Conservation (phyloP, 1,284 basidiomycete genomes). For the Xerocomus nothofagi region DNA sequence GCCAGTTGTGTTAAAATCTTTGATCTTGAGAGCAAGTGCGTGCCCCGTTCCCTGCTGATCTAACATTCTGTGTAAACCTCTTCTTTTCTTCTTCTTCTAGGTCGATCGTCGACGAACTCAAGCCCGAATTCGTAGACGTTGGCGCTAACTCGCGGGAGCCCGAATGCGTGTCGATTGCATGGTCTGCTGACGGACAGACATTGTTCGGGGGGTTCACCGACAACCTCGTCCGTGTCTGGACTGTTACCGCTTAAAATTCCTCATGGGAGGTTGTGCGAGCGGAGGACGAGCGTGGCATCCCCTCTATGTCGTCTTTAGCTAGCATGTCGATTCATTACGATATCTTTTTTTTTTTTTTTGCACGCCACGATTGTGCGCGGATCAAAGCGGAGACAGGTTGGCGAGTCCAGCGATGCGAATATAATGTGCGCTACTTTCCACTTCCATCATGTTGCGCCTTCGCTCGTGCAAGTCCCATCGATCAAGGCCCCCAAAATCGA, state of each 20-base stretch:
- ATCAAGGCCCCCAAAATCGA: conserved; percentile 75
- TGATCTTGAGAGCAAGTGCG: conserved; percentile 96
- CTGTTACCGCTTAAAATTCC: conserved; percentile 70
- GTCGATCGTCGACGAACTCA: conserved; percentile 98
- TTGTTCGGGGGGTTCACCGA: conserved; percentile 96
- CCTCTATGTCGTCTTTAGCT: conserved; percentile 25
- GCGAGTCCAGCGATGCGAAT: not conserved
- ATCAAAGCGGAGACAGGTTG: not conserved
- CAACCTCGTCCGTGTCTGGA: conserved; percentile 91
- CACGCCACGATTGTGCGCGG: not conserved
- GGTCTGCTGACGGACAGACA: conserved; percentile 98
- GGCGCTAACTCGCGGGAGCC: conserved; percentile 83
- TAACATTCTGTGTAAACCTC: conserved; percentile 8
- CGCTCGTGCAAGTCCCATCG: conserved; percentile 68
- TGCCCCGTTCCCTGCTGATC: conserved; percentile 22
- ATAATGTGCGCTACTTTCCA: conserved; percentile 11
- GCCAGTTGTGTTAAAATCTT: conserved; percentile 99
- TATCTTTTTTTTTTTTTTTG: conserved; percentile 14
- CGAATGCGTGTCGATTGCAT: conserved; percentile 96
- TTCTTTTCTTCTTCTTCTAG: conserved; percentile 47
- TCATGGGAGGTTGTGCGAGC: conserved; percentile 33
- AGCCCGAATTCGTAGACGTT: conserved; percentile 85
- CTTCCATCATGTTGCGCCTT: conserved; percentile 59
- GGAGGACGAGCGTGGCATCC: conserved; percentile 15
- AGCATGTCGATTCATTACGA: conserved; percentile 23